Base-by-base conservation (phyloP, 108 stramenopile species). In the Skeletonema costatum region DNA sequence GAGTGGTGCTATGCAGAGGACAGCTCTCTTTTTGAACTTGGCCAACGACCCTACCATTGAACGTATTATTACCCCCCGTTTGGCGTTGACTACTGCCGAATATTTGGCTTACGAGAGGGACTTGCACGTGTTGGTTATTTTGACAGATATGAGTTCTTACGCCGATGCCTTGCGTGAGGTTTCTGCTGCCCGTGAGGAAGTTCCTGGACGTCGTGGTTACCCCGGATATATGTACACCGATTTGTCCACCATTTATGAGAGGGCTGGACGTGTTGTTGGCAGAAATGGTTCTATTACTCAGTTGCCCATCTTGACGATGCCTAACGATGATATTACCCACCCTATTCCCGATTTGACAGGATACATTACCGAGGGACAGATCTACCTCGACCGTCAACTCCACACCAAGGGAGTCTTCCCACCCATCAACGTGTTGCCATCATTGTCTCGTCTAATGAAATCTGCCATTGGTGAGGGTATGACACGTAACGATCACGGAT, bases 151-250 rank as follows among this genome's bases (percentile, higher is more conserved):
- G 99, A 93, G 93, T 72, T 98, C 99, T 32, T 99, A 99, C 75
- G 98, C 98, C 60, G 99, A 99, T 84, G 98, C 99, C 51, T 89
- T 99, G 70, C 99, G 99, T 88, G 98, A 99, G 90, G 97, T 98
- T 48, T 98, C 98, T 62, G 99, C 99, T 70, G 98, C 99, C 31
- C 89, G 99, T 66, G 99, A 99, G 81, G 99, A 99, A 87, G 99
- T 99, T 44, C 99, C 99, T 48, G 99, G 99, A 65, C 96, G 98
- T 84, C 96, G 99, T 89, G 97, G 98, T 81, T 99, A 98, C 90
- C 99, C 99, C 65, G 99, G 99, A 82, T 99, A 99, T 87, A 99
- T 99, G 99, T 99, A 99, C 89, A 99, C 99, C 60, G 99, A 99
- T 92, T 89, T 99, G 80, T 96, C 97, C 68, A 98, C 97, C 76